Evolutionary conservation across 331 rosid genomes (phyloP).

Genomic region (Malus hybrid): DNA sequence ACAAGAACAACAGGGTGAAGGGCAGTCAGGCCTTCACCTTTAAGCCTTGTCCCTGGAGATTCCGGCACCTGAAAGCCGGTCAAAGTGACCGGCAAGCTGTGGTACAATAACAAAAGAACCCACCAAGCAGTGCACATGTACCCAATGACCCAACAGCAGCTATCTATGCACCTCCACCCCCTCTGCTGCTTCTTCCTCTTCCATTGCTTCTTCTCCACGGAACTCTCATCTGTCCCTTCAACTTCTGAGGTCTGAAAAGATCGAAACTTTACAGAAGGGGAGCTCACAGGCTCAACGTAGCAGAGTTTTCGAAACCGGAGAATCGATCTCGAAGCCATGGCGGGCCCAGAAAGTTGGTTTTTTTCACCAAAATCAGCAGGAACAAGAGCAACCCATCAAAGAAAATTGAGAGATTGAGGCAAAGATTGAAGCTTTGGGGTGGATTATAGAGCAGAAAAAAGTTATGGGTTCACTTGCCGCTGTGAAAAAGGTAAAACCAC

Average conservation of each 20-base stretch:
- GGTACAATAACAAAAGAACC: constrained; percentile 44
- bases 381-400: constrained; percentile 18
- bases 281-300: constrained; percentile 18
- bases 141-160: constrained; percentile 56
- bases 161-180: constrained; percentile 48
- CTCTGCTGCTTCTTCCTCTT: constrained; percentile 22
- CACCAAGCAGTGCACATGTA: constrained; percentile 59
- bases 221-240: neutral
- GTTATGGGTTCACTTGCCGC: constrained; percentile 11
- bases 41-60: constrained; percentile 56
- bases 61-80: constrained; percentile 37
- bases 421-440: neutral
- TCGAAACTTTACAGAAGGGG: constrained; percentile 23
- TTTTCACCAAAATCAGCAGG: neutral
- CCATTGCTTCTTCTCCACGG: constrained; percentile 5
- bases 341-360: neutral
- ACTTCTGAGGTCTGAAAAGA: constrained; percentile 9
- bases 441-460: constrained; percentile 1
- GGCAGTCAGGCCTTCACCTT: constrained; percentile 41
- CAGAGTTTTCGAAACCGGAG: constrained; percentile 31
- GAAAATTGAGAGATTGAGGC: neutral
- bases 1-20: constrained; percentile 71
- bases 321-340: constrained; percentile 31
- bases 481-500: constrained; percentile 5
- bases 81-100: constrained; percentile 27